phyloP scores from a whole-genome alignment of 805 yeast species.

The Trichomonascus vanleenenianus region DNA sequence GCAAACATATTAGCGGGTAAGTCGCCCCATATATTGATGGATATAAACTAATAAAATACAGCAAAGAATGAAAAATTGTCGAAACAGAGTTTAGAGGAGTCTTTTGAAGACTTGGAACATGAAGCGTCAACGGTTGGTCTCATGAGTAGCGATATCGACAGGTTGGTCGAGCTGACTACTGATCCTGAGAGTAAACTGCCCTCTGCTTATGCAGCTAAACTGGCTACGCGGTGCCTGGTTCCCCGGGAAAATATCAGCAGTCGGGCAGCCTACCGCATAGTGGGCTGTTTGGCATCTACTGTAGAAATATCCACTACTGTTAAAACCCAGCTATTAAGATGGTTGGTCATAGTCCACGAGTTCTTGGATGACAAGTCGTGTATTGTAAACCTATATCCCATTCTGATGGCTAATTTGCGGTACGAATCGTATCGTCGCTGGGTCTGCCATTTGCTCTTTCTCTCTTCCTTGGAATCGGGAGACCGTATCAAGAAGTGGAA shows the following conservation, averaged over 20 bases:
- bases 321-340: constrained; percentile 16
- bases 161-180: constrained; percentile 1
- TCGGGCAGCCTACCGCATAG: constrained; percentile 22
- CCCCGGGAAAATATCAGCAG: constrained; percentile 20
- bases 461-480: background rate
- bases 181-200: constrained; percentile 5
- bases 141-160: background rate
- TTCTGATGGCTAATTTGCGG: constrained; percentile 16
- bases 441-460: constrained; percentile 18
- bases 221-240: constrained; percentile 13
- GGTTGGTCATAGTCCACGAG: constrained; percentile 14
- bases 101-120: too few relatives aligned
- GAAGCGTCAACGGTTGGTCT: background rate
- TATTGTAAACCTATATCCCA: constrained; percentile 11
- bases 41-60: too few relatives aligned
- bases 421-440: constrained; percentile 14
- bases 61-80: too few relatives aligned
- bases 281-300: constrained; percentile 16
- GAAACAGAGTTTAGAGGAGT: too few relatives aligned
- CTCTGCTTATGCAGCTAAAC: background rate
- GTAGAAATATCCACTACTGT: constrained; percentile 1
- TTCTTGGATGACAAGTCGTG: constrained; percentile 14
- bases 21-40: too few relatives aligned
- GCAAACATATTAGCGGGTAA: too few relatives aligned
- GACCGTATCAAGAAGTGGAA: too few relatives aligned